Evolutionary conservation across 1,284 basidiomycete genomes (phyloP).

Genomic region (Malassezia cuniculi): DNA sequence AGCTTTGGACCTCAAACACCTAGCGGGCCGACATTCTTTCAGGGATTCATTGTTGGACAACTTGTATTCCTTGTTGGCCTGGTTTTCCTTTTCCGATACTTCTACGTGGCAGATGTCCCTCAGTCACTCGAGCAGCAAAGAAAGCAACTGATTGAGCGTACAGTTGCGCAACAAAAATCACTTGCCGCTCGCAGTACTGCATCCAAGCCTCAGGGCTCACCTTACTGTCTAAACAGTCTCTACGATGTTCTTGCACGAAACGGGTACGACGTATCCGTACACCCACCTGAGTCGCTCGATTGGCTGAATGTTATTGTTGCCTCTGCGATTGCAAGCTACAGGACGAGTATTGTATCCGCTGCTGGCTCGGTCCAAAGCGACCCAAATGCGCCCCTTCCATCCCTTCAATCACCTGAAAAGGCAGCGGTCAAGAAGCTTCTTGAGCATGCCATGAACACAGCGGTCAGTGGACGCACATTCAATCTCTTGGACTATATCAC

Average conservation of each 20-base stretch:
- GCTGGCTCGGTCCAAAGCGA: background rate
- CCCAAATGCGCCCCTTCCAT: constrained; percentile 4
- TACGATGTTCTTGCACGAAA: constrained; percentile 48
- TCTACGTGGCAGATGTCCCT: constrained; percentile 49
- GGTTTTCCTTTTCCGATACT: constrained; percentile 47
- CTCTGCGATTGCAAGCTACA: constrained; percentile 47
- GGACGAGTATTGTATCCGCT: constrained; percentile 17
- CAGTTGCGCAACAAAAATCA: constrained; percentile 6
- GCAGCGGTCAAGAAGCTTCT: constrained; percentile 22
- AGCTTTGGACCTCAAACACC: no score
- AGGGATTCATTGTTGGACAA: constrained; percentile 51
- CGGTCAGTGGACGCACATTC: constrained; percentile 2
- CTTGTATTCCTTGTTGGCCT: constrained; percentile 45
- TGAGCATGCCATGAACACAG: constrained; percentile 36
- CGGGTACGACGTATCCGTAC: constrained; percentile 50
- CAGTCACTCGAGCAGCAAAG: constrained; percentile 22
- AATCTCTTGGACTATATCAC: constrained; percentile 47
- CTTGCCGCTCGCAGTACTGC: constrained; percentile 3
- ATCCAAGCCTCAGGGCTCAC: constrained; percentile 1
- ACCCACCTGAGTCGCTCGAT: constrained; percentile 50
- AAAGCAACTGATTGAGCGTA: constrained; percentile 5
- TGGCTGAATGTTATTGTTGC: constrained; percentile 53
- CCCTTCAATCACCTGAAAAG: constrained; percentile 1
- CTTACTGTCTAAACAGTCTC: constrained; percentile 42
- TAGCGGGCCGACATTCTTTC: constrained; percentile 49